A percentile compares a stretch with the other conserved stretches of the same genome.
These are phyloP conservation scores for Phytophthora aleatoria DNA, from an alignment of 352 stramenopile species.

Conservation along the genomic window DNA sequence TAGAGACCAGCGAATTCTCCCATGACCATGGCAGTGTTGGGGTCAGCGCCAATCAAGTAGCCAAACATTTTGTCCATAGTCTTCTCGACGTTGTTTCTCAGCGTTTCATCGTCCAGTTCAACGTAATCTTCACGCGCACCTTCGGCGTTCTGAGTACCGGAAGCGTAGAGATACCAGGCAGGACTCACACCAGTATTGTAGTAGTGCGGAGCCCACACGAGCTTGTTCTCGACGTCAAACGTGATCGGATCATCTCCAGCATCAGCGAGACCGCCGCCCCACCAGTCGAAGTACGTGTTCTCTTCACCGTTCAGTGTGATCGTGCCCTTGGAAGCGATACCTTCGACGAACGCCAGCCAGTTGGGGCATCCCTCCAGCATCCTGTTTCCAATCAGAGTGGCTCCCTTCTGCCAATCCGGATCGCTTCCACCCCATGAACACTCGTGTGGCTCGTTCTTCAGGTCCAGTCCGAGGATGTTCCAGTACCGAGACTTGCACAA, in stretches of 20 bases:
- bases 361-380: slow-evolving; percentile 71
- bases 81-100: slow-evolving; percentile 60
- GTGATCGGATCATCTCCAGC: slow-evolving; percentile 47
- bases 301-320: slow-evolving; percentile 43
- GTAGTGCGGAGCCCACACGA: slow-evolving; percentile 79
- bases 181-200: slow-evolving; percentile 76
- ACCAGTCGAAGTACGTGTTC: slow-evolving; percentile 71
- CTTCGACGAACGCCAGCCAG: slow-evolving; percentile 75
- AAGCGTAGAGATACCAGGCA: slow-evolving; percentile 66
- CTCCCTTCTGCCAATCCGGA: slow-evolving; percentile 61
- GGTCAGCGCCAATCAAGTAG: slow-evolving; percentile 47
- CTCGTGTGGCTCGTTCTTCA: slow-evolving; percentile 77
- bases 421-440: slow-evolving; percentile 49
- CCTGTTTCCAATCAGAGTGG: slow-evolving; percentile 60
- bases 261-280: slow-evolving; percentile 59
- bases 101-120: slow-evolving; percentile 57
- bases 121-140: slow-evolving; percentile 40
- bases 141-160: slow-evolving; percentile 37
- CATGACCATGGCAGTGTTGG: slow-evolving; percentile 60
- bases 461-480: slow-evolving; percentile 72
- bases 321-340: slow-evolving; percentile 53
- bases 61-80: slow-evolving; percentile 80
- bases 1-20: slow-evolving; percentile 77
- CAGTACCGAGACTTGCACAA: slow-evolving; percentile 62
- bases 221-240: slow-evolving; percentile 53